A percentile compares a stretch with the other conserved stretches of the same genome.
These are phyloP conservation scores for Kwoniella sp. DNA, from an alignment of 768 basidiomycete genomes.

Conservation along the genomic window DNA sequence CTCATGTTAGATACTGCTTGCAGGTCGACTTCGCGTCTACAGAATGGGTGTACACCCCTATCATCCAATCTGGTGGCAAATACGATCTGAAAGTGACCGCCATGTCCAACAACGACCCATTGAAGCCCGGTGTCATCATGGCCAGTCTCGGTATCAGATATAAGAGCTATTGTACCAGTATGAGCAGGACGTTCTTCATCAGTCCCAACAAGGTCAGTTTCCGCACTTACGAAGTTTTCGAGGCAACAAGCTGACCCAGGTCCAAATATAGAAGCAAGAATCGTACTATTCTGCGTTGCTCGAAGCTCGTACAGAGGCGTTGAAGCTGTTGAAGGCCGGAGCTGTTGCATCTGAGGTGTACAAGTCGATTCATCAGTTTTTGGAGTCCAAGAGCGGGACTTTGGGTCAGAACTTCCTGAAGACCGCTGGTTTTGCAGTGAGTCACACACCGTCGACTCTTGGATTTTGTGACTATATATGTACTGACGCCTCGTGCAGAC, in stretches of 20 bases:
- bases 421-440: conserved; percentile 83
- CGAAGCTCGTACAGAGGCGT: conserved; percentile 73
- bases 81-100: conserved; percentile 88
- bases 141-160: conserved; percentile 87
- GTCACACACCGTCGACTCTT: conserved; percentile 46
- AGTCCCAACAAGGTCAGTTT: conserved; percentile 76
- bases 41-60: conserved; percentile 93
- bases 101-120: conserved; percentile 77
- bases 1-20: too few species aligned
- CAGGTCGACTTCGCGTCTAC: conserved; percentile 87
- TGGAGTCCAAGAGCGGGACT: conserved; percentile 77
- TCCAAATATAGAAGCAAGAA: conserved; percentile 82
- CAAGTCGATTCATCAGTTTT: conserved; percentile 68
- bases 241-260: conserved; percentile 16
- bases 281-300: conserved; percentile 77
- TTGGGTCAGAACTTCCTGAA: conserved; percentile 84
- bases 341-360: conserved; percentile 78
- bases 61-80: conserved; percentile 89
- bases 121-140: conserved; percentile 82
- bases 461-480: too few species aligned
- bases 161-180: conserved; percentile 87
- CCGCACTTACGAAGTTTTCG: background rate
- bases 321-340: conserved; percentile 78
- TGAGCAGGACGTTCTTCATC: conserved; percentile 92
- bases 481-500: conserved; percentile 62